A percentile compares a stretch with the other conserved stretches of the same genome.
These are phyloP conservation scores for Leptographium radiaticola DNA, from an alignment of 2,329 filamentous ascomycete species.

Conservation along the genomic window DNA sequence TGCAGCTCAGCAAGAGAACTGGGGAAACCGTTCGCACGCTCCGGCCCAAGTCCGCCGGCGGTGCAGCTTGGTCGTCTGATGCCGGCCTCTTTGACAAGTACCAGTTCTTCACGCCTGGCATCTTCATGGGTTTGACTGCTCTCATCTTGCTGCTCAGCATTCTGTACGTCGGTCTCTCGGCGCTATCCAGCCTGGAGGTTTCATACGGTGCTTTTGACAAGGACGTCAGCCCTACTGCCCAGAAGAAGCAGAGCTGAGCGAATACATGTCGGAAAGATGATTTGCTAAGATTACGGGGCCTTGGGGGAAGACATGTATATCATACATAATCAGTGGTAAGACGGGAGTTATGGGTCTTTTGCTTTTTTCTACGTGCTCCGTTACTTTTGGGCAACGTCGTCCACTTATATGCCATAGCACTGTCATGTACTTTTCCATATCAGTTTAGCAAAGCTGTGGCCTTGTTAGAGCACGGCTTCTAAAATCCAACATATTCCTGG, in stretches of 20 bases:
- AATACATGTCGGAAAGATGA: background rate
- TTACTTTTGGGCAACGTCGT: background rate
- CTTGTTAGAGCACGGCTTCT: background rate
- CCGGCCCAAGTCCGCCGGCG: conserved; percentile 26
- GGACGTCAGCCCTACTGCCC: conserved; percentile 78
- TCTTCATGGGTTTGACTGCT: conserved; percentile 76
- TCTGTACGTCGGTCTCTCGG: conserved; percentile 63
- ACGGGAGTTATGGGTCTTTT: background rate
- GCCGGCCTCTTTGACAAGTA: conserved; percentile 76
- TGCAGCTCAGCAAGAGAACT: conserved; percentile 56
- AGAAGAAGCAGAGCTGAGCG: conserved; percentile 59
- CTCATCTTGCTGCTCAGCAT: conserved; percentile 62
- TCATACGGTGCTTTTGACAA: conserved; percentile 94
- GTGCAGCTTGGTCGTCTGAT: conserved; percentile 20
- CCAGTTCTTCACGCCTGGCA: conserved; percentile 80
- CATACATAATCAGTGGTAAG: background rate
- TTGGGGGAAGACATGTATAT: background rate
- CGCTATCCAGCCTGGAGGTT: conserved; percentile 69
- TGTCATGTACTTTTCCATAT: background rate
- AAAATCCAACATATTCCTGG: background rate
- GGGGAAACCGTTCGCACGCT: conserved; percentile 9
- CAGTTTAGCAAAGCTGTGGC: background rate
- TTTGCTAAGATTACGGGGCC: background rate
- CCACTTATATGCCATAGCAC: background rate
- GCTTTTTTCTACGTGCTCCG: background rate